phyloP scores from a whole-genome alignment of 2,329 filamentous ascomycete genomes.

The Pseudogymnoascus sp. region DNA sequence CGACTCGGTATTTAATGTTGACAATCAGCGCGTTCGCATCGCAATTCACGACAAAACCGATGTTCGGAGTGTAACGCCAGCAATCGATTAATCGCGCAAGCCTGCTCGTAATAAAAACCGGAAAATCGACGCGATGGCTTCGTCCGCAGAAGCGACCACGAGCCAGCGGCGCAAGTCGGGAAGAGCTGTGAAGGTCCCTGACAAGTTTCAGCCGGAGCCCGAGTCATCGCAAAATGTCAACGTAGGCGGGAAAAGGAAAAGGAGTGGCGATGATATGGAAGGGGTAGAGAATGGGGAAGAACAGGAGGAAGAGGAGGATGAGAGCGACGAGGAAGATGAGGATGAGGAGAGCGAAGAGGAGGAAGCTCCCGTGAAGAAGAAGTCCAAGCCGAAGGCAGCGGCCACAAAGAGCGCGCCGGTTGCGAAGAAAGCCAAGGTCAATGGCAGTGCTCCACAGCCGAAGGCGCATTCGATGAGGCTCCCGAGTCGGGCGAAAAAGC shows the following conservation, averaged over 20 bases:
- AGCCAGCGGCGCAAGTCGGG: conserved; percentile 55
- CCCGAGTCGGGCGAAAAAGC: conserved; percentile 25
- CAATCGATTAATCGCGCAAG: not conserved
- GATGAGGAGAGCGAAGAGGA: conserved; percentile 39
- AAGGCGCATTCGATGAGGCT: conserved; percentile 41
- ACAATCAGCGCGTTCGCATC: not conserved
- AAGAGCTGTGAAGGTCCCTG: conserved; percentile 54
- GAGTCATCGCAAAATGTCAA: conserved; percentile 29
- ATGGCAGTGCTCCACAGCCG: conserved; percentile 48
- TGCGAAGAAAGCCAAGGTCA: conserved; percentile 56
- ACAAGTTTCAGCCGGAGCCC: conserved; percentile 49
- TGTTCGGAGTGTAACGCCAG: not conserved
- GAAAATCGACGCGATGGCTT: conserved; percentile 42
- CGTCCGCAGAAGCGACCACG: conserved; percentile 42
- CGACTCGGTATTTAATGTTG: not conserved
- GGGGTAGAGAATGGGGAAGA: conserved; percentile 39
- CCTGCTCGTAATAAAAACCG: not conserved
- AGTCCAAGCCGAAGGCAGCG: conserved; percentile 27
- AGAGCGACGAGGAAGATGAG: conserved; percentile 31
- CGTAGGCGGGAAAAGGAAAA: conserved; percentile 49
- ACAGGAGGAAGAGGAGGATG: conserved; percentile 35
- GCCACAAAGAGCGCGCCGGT: conserved; percentile 44
- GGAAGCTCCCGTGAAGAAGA: conserved; percentile 32
- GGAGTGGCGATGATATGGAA: conserved; percentile 38
- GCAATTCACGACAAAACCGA: not conserved